Evolutionary conservation across 306 rosid species (phyloP).

Genomic region (Spatholobus suberectus): DNA sequence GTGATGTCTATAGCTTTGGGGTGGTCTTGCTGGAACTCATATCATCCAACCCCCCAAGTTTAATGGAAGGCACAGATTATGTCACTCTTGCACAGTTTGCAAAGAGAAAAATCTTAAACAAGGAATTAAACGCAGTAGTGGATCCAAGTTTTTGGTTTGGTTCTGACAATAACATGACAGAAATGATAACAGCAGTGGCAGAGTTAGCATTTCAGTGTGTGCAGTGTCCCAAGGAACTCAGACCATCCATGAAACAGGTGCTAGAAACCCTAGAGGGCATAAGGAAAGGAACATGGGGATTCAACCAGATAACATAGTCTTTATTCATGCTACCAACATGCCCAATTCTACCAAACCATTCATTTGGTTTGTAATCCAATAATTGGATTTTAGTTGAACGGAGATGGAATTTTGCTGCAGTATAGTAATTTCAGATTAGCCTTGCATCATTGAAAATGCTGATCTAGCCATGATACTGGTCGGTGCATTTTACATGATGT

Average conservation of each 20-base stretch:
- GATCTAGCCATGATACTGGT: too few species aligned
- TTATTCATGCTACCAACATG: neutral
- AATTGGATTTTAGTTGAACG: neutral
- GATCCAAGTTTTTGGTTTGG: slow-evolving; percentile 54
- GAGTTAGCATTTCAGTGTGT: slow-evolving; percentile 71
- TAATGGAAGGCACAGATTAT: neutral
- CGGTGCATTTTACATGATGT: too few species aligned
- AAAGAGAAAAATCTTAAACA: slow-evolving; percentile 52
- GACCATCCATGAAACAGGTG: slow-evolving; percentile 61
- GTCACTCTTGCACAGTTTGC: slow-evolving; percentile 43
- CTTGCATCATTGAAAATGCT: neutral
- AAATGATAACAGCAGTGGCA: slow-evolving; percentile 54
- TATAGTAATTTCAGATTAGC: neutral
- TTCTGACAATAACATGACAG: slow-evolving; percentile 35
- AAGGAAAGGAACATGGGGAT: slow-evolving; percentile 21
- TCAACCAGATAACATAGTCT: slow-evolving; percentile 29
- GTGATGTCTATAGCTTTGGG: slow-evolving; percentile 77
- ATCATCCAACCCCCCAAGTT: slow-evolving; percentile 48
- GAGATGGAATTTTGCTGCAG: neutral
- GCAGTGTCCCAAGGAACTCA: slow-evolving; percentile 51
- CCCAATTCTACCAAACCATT: neutral
- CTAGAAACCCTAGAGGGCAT: slow-evolving; percentile 47
- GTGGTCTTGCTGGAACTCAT: slow-evolving; percentile 69
- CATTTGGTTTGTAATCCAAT: neutral
- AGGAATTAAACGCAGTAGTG: slow-evolving; percentile 51